Percentiles rank a stretch among this genome's conserved stretches.
phyloP scores from a whole-genome alignment of 2,329 filamentous ascomycete genomes.

The Cryoendolithus antarcticus region DNA sequence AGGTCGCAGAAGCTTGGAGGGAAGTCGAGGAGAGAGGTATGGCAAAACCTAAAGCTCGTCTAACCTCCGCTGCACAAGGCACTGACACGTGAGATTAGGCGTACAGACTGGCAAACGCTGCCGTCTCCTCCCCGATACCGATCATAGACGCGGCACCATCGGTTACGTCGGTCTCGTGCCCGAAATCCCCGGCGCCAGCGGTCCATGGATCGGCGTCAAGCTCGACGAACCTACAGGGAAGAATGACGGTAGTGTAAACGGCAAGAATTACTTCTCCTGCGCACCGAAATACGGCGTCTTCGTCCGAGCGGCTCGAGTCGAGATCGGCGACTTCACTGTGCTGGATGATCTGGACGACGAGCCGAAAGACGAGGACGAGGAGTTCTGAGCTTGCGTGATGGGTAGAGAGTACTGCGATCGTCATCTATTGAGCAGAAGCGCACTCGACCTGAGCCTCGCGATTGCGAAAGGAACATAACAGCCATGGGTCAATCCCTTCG shows the following conservation, averaged over 20 bases:
- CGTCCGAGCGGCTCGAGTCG: conserved; percentile 64
- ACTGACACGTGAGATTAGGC: conserved; percentile 16
- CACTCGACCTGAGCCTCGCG: too few relatives aligned
- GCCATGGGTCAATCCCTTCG: too few relatives aligned
- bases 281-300: conserved; percentile 62
- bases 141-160: conserved; percentile 56
- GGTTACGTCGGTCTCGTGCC: conserved; percentile 61
- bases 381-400: conserved; percentile 31
- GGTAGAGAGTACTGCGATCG: not conserved
- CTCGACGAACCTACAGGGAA: conserved; percentile 72
- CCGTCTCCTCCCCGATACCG: conserved; percentile 45
- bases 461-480: too few relatives aligned
- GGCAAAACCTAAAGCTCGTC: conserved; percentile 6
- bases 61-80: not conserved
- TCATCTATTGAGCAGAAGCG: too few relatives aligned
- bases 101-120: conserved; percentile 32
- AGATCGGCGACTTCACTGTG: conserved; percentile 59
- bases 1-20: conserved; percentile 53
- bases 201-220: conserved; percentile 57
- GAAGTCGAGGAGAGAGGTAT: conserved; percentile 59
- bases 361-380: conserved; percentile 55
- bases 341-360: conserved; percentile 49
- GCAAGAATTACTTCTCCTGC: conserved; percentile 58
- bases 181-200: conserved; percentile 53
- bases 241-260: conserved; percentile 63